These are phyloP conservation scores for Xylaria telfairii DNA, from an alignment of 495 filamentous ascomycete genomes.

Conservation along the genomic window DNA sequence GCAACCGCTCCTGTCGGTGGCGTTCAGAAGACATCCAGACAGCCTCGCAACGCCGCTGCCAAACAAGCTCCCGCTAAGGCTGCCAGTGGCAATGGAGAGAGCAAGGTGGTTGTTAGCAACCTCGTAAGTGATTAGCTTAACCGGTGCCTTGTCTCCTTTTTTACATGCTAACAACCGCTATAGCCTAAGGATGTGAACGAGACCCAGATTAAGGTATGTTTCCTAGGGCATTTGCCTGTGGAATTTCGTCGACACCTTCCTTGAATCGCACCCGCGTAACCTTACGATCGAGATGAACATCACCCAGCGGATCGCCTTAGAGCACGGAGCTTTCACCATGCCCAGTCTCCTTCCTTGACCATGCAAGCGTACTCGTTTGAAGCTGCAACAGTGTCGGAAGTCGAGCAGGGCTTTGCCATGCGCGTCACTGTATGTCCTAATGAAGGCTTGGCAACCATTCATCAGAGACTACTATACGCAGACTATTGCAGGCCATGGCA, in stretches of 20 bases:
- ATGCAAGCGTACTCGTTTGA: conserved; percentile 29
- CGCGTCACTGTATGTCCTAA: conserved; percentile 42
- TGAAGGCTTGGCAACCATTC: conserved; percentile 62
- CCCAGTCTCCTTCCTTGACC: conserved; percentile 47
- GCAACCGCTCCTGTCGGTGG: conserved; percentile 78
- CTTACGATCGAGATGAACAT: conserved; percentile 47
- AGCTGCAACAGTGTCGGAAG: conserved; percentile 44
- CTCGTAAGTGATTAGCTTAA: conserved; percentile 69
- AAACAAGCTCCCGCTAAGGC: conserved; percentile 68
- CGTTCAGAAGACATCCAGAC: conserved; percentile 78
- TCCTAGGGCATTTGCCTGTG: conserved; percentile 62
- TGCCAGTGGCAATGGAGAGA: conserved; percentile 68
- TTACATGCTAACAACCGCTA: conserved; percentile 54
- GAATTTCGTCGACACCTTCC: conserved; percentile 61
- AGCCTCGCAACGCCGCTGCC: conserved; percentile 60
- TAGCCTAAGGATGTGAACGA: conserved; percentile 96
- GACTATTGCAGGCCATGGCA: conserved; percentile 29
- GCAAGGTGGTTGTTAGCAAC: conserved; percentile 98
- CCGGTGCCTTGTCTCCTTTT: background rate
- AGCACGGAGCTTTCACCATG: conserved; percentile 40
- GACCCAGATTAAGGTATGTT: conserved; percentile 99
- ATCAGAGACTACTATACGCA: conserved; percentile 32
- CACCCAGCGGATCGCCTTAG: conserved; percentile 43
- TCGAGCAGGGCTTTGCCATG: conserved; percentile 54
- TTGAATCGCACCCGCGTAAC: conserved; percentile 47